A percentile compares a stretch with the other conserved stretches of the same genome.
phyloP scores from a whole-genome alignment of 2,329 filamentous ascomycete species.

The Hypomyces rosellus region DNA sequence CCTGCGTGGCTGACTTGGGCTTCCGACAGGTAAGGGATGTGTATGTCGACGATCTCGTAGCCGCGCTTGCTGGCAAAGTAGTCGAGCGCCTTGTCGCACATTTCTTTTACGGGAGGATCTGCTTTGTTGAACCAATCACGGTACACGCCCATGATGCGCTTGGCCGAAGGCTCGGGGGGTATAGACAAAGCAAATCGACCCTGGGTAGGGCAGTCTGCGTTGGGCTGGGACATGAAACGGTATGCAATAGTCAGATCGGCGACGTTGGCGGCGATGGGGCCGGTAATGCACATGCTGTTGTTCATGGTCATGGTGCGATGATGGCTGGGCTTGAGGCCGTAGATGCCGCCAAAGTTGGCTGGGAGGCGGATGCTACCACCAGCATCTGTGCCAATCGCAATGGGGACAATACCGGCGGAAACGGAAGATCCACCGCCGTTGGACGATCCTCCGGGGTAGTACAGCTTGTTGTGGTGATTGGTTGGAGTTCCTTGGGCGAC shows the following conservation, averaged over 20 bases:
- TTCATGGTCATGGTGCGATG: slow-evolving; percentile 56
- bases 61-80: slow-evolving; percentile 46
- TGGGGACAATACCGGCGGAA: slow-evolving; percentile 64
- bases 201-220: slow-evolving; percentile 56
- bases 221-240: slow-evolving; percentile 67
- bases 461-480: slow-evolving; percentile 69
- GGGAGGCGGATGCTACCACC: slow-evolving; percentile 73
- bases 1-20: slow-evolving; percentile 71
- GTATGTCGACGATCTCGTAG: slow-evolving; percentile 51
- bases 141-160: slow-evolving; percentile 66
- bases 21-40: slow-evolving; percentile 60
- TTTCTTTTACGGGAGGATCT: slow-evolving; percentile 53
- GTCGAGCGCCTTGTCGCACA: slow-evolving; percentile 57
- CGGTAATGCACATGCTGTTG: slow-evolving; percentile 55
- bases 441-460: slow-evolving; percentile 77
- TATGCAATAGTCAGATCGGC: slow-evolving; percentile 78
- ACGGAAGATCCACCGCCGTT: slow-evolving; percentile 69
- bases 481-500: slow-evolving; percentile 65
- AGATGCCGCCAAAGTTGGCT: slow-evolving; percentile 68
- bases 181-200: slow-evolving; percentile 55
- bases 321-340: slow-evolving; percentile 74
- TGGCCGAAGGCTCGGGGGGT: slow-evolving; percentile 34
- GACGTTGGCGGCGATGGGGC: slow-evolving; percentile 70
- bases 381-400: slow-evolving; percentile 68
- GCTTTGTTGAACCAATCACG: slow-evolving; percentile 45